Evolutionary conservation across 345 rosid genomes (phyloP).

Genomic region (Populus alba): DNA sequence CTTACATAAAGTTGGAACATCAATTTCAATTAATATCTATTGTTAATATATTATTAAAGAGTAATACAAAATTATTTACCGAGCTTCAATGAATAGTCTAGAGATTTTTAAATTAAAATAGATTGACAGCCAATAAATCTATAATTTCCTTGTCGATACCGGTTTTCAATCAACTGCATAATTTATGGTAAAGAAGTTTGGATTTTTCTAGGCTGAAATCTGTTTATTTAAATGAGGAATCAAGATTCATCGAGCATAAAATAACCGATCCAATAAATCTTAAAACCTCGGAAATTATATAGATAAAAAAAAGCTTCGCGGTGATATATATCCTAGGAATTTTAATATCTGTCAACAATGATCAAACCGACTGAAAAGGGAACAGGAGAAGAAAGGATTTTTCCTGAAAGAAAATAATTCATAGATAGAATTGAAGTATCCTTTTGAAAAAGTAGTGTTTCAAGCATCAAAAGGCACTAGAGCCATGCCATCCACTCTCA

Average conservation of each 20-base stretch:
- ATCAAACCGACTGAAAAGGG: neutral
- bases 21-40: neutral
- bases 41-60: neutral
- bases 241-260: neutral
- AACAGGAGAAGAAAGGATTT: neutral
- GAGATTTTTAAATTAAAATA: too few species aligned
- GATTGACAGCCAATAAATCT: too few species aligned
- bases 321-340: too few species aligned
- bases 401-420: constrained; percentile 11
- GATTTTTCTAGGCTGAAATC: too few species aligned
- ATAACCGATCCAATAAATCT: too few species aligned
- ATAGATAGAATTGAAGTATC: constrained; percentile 4
- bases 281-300: too few species aligned
- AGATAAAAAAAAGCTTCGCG: too few species aligned
- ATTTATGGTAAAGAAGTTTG: neutral
- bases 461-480: constrained; percentile 22
- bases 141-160: neutral
- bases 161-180: neutral
- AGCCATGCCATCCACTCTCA: constrained; percentile 14
- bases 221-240: too few species aligned
- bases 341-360: too few species aligned
- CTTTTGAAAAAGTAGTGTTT: constrained; percentile 5
- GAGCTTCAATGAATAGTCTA: too few species aligned
- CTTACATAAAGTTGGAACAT: neutral
- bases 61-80: too few species aligned